Conservation (phyloP, 2,329 filamentous ascomycete species). For the Claviceps pazoutovae region DNA sequence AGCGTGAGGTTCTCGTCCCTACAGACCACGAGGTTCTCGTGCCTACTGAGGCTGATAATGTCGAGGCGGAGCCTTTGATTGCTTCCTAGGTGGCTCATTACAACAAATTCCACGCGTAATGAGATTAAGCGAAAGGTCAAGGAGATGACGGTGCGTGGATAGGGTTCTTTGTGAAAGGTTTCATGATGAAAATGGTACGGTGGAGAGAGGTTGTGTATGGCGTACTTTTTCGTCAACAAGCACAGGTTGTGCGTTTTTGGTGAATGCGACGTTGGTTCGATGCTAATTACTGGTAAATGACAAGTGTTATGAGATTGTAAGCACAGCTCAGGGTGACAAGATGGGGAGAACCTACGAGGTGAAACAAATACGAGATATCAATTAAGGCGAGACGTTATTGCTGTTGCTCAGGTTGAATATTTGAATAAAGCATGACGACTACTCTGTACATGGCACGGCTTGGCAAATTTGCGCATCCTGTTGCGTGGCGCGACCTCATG, state of each 20-base stretch:
- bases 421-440: no score
- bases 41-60: constrained; percentile 13
- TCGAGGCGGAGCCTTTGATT: constrained; percentile 16
- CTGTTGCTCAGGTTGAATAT: no score
- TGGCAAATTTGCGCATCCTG: no score
- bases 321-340: no score
- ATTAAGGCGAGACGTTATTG: no score
- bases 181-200: neutral
- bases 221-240: constrained; percentile 11
- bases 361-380: no score
- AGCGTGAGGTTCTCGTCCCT: constrained; percentile 9
- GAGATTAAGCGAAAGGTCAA: constrained; percentile 10
- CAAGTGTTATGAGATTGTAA: neutral
- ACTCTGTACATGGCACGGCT: no score
- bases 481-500: no score
- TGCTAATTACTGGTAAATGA: neutral
- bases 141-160: constrained; percentile 10
- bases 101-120: constrained; percentile 15
- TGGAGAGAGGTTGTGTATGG: constrained; percentile 1
- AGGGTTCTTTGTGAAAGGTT: neutral
- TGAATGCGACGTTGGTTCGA: neutral
- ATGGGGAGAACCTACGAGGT: no score
- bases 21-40: constrained; percentile 5
- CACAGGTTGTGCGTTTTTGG: neutral
- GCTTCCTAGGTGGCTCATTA: constrained; percentile 15